phyloP scores from a whole-genome alignment of 371 early-diverging fungal species.

The Dentiscutata heterogama region DNA sequence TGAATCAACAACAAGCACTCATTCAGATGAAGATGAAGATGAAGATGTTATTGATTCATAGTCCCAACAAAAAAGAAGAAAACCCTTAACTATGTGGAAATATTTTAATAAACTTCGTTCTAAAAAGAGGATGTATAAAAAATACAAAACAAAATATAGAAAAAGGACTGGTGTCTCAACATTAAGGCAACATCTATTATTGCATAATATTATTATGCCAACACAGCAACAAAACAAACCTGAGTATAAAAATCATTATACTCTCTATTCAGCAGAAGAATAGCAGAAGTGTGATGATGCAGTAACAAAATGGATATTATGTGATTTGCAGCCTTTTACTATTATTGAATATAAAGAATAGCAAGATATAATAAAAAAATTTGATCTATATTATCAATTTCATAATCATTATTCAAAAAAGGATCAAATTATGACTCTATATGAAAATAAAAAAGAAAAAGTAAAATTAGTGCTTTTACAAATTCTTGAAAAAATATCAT shows the following conservation, averaged over 20 bases:
- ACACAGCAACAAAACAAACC: neutral
- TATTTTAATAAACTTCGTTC: neutral
- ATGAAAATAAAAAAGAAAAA: neutral
- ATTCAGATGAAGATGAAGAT: too few relatives aligned
- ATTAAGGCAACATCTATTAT: too few relatives aligned
- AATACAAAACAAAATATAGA: neutral
- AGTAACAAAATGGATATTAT: slow-evolving; percentile 16
- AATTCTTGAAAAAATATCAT: slow-evolving; percentile 20
- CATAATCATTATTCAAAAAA: neutral
- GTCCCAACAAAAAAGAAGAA: too few relatives aligned
- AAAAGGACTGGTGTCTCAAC: neutral
- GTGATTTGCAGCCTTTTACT: slow-evolving; percentile 20
- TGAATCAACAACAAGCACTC: too few relatives aligned
- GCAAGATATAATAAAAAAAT: slow-evolving; percentile 20
- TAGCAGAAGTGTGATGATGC: slow-evolving; percentile 11
- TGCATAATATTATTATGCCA: too few relatives aligned
- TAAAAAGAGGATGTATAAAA: neutral
- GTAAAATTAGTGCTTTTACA: neutral
- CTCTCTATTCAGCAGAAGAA: neutral
- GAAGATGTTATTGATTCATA: too few relatives aligned
- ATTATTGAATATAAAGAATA: slow-evolving; percentile 11
- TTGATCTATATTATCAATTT: too few relatives aligned
- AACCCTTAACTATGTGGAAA: neutral
- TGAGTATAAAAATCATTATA: neutral
- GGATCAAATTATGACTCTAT: neutral